Evolutionary conservation across 805 yeast genomes (phyloP), one percentile per base, ranked within the genome.

Genomic region (Sungouiozyma ichnusensis): DNA sequence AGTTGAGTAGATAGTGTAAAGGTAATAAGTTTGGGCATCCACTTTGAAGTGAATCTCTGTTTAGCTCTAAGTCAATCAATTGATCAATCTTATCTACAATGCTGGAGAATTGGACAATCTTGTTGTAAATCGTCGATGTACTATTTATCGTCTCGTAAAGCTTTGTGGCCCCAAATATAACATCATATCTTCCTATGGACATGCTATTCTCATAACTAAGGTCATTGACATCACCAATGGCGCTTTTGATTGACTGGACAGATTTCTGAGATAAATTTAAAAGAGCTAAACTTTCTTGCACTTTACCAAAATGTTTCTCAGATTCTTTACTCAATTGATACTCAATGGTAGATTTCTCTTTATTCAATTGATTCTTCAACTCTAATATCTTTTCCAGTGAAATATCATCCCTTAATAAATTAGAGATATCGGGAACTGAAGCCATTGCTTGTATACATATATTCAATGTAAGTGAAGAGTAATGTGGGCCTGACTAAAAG

Each of bases 341-440:
- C 51, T 85, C 95, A 11, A 86, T 67, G 3, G 82, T 72, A 0
- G 81, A 71, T 57, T 84, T 85, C 54, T 90, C 95, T 48, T 79
- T 79, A 5, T 58, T 46, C 38, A 82, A 62, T 44, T 77, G 81
- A 41, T 71, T 75, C 42, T 72, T 73, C 20, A 82, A 60, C 7
- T 67, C 62, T 9, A 66, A 62, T 5, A 81, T 69, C 43, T 73
- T 76, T 39, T 68, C 73, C 33, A 81, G 61, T 44, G 82, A 87
- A 20, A 65, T 58, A 35, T 68, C 72, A 35, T 64, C 63, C 42
- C 60, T 62, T 7, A 67, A 47, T 16, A 66, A 47, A 19, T 56
- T 60, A 0, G 66, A 51, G 11, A 67, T 16, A 32, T 43, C 29
- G 11, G 29, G 29, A 24, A 24, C 6, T 24, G 29, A 24, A 11